A percentile compares a stretch with the other conserved stretches of the same genome.
These are phyloP conservation scores for Lachnellula suecica DNA, from an alignment of 2,329 filamentous ascomycete species.

Conservation along the genomic window DNA sequence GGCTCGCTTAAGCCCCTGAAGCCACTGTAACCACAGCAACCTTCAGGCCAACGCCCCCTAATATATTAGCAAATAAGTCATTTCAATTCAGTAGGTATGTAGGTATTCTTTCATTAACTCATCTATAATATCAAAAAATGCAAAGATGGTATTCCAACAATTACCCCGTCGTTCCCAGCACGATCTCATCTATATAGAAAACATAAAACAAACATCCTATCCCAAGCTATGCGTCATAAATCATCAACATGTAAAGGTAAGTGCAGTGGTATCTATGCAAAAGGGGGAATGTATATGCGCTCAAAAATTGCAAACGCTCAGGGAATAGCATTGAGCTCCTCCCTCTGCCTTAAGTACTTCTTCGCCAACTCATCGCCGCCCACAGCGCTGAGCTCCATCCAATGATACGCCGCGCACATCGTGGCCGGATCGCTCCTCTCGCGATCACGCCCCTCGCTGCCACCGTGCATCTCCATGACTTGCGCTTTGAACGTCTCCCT, in stretches of 20 bases:
- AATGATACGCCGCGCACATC: constrained; percentile 94
- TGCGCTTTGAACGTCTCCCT: constrained; percentile 87
- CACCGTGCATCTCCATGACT: constrained; percentile 69
- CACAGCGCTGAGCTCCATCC: constrained; percentile 87
- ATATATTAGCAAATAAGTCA: too few relatives aligned
- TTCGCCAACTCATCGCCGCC: constrained; percentile 86
- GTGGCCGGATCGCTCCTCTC: constrained; percentile 76
- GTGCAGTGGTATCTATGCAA: background rate
- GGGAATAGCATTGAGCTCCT: constrained; percentile 14
- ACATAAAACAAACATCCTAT: background rate
- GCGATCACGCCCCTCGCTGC: constrained; percentile 51
- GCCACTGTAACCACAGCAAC: too few relatives aligned
- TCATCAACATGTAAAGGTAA: background rate
- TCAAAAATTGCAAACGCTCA: background rate
- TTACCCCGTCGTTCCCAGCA: background rate
- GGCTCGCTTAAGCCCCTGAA: too few relatives aligned
- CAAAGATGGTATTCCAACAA: background rate
- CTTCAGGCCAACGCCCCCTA: too few relatives aligned
- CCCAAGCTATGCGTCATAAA: background rate
- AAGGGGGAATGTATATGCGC: background rate
- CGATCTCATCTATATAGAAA: background rate
- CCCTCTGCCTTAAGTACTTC: constrained; percentile 17
- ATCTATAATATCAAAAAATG: background rate
- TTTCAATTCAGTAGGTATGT: too few relatives aligned
- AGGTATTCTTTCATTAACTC: background rate